These are phyloP conservation scores for Raphidocelis subcapitata DNA, from an alignment of 139 green algal species.

Conservation along the genomic window DNA sequence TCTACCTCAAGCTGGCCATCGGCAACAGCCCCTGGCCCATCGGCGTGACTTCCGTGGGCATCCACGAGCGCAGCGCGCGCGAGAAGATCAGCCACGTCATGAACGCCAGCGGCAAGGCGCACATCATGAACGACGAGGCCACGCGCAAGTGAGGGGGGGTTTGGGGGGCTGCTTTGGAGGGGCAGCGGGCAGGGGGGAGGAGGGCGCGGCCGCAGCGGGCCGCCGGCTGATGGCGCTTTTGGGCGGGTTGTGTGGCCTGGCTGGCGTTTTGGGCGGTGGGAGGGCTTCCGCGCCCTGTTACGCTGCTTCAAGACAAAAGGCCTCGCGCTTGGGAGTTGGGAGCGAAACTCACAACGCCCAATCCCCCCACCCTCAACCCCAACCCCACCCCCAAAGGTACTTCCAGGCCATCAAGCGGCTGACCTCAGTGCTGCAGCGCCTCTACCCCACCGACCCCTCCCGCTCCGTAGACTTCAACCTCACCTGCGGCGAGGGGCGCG, in stretches of 20 bases:
- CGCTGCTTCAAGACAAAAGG: no score
- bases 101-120: constrained; percentile 75
- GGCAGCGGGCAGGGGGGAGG: neutral
- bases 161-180: no score
- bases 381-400: constrained; percentile 10
- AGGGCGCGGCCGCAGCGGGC: no score
- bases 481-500: constrained; percentile 1
- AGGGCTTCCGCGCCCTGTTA: no score
- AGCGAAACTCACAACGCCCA: no score
- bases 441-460: constrained; percentile 83
- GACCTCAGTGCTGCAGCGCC: constrained; percentile 82
- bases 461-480: constrained; percentile 77
- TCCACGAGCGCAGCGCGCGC: constrained; percentile 92
- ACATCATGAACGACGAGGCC: constrained; percentile 99
- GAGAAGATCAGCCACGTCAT: constrained; percentile 93
- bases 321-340: no score
- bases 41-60: constrained; percentile 88
- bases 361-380: no score
- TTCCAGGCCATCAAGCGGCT: constrained; percentile 86
- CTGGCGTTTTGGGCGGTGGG: no score
- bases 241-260: no score
- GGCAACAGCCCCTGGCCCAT: constrained; percentile 98
- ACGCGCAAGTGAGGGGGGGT: constrained; percentile 90
- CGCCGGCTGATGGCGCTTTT: no score
- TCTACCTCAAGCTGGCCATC: constrained; percentile 95